Evolutionary conservation across 768 basidiomycete species (phyloP), one percentile per base, ranked within the genome.

Genomic region (Tulasnella sp.): DNA sequence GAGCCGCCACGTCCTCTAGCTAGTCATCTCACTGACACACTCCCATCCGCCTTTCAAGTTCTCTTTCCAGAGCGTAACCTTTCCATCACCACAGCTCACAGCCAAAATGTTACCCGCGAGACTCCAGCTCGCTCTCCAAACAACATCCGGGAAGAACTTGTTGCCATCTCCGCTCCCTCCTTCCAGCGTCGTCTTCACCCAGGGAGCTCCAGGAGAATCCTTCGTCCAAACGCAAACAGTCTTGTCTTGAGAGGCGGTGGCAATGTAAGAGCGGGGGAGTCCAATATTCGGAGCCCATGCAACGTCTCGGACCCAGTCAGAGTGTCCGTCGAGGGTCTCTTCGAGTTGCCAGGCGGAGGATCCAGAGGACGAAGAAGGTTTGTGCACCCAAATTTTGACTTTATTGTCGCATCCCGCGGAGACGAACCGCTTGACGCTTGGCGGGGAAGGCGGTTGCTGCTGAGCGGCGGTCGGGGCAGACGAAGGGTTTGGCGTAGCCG

Each of bases 91-190:
- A 80, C 94, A 96, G 79, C 93, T 94, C 59, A 98, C 97, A 0
- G 95, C 95, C 62, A 99, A 84, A 67, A 99, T 86, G 78, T 98
- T 98, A 19, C 96, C 96, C 0, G 95, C 93, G 32, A 98, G 85
- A 75, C 93, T 95, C 97, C 97, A 99, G 62, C 92, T 94, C 39
- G 98, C 94, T n/a, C 95, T 87, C 97, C 96, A 99, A 32, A 98
- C 95, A 5, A 95, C 94, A 79, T 98, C 96, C 1, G 94, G 92
- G 83, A 98, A 98, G 79, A 91, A 94, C 29, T 91, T 91, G 17
- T 86, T 83, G 7, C 85, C 82, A 5, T 83, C 82, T 0, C 78
- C 75, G 7, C 81, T 76, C 1, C 81, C 78, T 80, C 82, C 59
- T 77, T 95, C 91, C 40, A 96, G 86, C 9, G 87, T 83, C 1